These are phyloP conservation scores for Cytidiella melzeri DNA, from an alignment of 768 basidiomycete genomes.

Conservation along the genomic window DNA sequence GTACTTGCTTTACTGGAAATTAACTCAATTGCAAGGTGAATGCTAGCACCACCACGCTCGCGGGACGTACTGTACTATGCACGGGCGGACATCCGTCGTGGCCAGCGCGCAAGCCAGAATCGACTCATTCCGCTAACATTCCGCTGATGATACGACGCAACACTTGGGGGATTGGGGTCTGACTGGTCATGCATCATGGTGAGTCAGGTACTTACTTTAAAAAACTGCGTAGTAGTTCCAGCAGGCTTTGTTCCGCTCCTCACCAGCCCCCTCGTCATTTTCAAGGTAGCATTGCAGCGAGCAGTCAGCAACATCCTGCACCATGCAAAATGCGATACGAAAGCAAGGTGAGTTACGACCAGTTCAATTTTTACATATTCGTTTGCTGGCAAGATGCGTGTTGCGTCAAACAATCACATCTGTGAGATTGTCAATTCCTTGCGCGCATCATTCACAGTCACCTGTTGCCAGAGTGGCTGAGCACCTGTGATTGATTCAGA, in stretches of 20 bases:
- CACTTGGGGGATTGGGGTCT: background rate
- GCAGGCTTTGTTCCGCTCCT: background rate
- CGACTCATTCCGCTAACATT: background rate
- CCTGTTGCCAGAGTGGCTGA: too few relatives aligned
- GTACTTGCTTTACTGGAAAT: too few relatives aligned
- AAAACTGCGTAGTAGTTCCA: background rate
- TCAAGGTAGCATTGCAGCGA: background rate
- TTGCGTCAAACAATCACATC: background rate
- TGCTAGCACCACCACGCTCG: too few relatives aligned
- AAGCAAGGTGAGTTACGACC: slow-evolving; percentile 4
- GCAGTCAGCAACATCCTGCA: background rate
- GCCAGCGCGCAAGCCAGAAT: background rate
- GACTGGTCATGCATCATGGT: background rate
- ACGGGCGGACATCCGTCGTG: too few relatives aligned
- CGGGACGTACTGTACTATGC: too few relatives aligned
- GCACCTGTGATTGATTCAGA: background rate
- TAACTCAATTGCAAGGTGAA: too few relatives aligned
- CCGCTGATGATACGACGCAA: background rate
- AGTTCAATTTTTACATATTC: background rate
- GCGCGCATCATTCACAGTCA: too few relatives aligned
- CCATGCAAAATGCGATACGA: slow-evolving; percentile 3
- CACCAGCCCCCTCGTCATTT: background rate
- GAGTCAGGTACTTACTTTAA: background rate
- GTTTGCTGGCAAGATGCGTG: background rate
- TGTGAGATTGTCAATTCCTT: background rate